These are phyloP conservation scores for Pichia rugopelliculosa DNA, from an alignment of 805 yeast species.

Conservation along the genomic window DNA sequence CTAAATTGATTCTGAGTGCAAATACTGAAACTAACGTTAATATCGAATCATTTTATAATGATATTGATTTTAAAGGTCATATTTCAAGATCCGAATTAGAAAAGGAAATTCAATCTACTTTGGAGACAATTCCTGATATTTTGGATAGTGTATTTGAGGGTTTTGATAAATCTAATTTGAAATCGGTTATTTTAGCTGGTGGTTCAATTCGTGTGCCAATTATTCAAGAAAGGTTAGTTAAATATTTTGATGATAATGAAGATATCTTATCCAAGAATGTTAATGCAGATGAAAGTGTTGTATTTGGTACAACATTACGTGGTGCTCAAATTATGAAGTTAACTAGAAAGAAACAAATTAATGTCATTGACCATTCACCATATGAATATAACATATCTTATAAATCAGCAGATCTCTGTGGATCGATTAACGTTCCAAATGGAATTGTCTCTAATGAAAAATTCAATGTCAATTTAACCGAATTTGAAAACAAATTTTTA, in stretches of 20 bases:
- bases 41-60: conserved; percentile 68
- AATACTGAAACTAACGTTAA: conserved; percentile 72
- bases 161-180: conserved; percentile 16
- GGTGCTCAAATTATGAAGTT: conserved; percentile 70
- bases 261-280: conserved; percentile 56
- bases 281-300: conserved; percentile 94
- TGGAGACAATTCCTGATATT: conserved; percentile 45
- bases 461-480: conserved; percentile 5
- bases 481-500: not conserved
- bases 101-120: conserved; percentile 37
- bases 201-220: conserved; percentile 90
- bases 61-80: conserved; percentile 60
- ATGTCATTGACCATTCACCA: conserved; percentile 9
- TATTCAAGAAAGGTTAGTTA: conserved; percentile 55
- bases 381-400: conserved; percentile 5
- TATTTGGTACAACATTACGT: conserved; percentile 78
- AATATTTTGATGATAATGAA: conserved; percentile 53
- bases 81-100: conserved; percentile 84
- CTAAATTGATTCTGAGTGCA: conserved; percentile 80
- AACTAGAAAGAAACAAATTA: conserved; percentile 55
- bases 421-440: not conserved
- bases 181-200: conserved; percentile 74
- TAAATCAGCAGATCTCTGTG: not conserved
- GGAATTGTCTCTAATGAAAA: conserved; percentile 7
- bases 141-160: conserved; percentile 42